Conservation (phyloP, 768 basidiomycete genomes). For the Leucosporidium yakuticum region DNA sequence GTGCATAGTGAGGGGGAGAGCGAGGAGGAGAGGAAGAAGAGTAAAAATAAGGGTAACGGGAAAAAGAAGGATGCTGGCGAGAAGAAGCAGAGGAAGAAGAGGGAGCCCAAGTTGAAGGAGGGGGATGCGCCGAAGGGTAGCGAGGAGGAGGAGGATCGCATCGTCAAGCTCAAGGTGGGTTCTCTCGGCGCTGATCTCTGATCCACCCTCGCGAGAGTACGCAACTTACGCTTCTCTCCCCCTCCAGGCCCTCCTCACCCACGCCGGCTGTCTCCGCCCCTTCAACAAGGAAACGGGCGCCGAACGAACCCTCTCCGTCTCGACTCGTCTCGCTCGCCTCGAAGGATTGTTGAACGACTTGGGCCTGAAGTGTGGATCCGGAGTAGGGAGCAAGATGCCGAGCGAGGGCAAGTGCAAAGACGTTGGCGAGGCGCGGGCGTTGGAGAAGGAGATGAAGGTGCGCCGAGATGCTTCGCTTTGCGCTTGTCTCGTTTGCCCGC, state of each 20-base stretch:
- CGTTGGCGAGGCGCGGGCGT: slow-evolving; percentile 2
- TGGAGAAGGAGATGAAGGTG: slow-evolving; percentile 13
- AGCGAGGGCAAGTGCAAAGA: slow-evolving; percentile 3
- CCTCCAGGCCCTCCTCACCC: slow-evolving; percentile 11
- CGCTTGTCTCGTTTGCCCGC: not conserved
- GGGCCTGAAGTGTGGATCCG: not conserved
- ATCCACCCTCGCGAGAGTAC: no score
- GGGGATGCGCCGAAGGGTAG: slow-evolving; percentile 8
- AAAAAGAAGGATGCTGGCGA: not conserved
- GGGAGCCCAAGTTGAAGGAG: not conserved
- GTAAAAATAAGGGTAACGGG: not conserved
- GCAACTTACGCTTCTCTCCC: no score
- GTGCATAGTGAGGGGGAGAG: not conserved
- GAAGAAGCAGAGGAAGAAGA: slow-evolving; percentile 12
- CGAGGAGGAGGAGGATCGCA: slow-evolving; percentile 7
- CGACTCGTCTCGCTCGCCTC: slow-evolving; percentile 10
- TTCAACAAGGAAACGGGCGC: slow-evolving; percentile 18
- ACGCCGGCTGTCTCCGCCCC: not conserved
- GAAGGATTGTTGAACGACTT: not conserved
- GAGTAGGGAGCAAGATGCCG: not conserved
- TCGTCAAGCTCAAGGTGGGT: slow-evolving; percentile 19
- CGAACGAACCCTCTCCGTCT: slow-evolving; percentile 8
- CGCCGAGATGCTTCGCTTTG: not conserved
- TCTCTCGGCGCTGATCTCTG: no score
- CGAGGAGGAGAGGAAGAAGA: not conserved